Conservation (phyloP, 2,329 filamentous ascomycete species). For the Ophiostoma tasmaniense region DNA sequence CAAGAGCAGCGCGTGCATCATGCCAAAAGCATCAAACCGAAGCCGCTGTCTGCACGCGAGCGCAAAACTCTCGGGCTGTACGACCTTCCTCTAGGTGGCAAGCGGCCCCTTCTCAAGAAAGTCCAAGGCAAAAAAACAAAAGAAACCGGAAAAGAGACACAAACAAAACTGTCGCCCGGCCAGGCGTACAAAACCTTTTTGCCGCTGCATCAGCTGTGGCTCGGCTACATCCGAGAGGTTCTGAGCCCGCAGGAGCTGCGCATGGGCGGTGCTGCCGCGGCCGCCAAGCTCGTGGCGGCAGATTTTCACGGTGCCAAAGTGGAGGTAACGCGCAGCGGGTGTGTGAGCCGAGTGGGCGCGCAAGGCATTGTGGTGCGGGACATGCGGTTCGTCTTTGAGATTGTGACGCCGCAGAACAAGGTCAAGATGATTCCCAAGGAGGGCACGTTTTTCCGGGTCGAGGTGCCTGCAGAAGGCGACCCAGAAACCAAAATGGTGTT, state of each 20-base stretch:
- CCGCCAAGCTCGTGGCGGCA: conserved; percentile 70
- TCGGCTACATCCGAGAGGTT: conserved; percentile 75
- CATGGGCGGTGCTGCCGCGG: conserved; percentile 49
- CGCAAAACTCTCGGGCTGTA: conserved; percentile 67
- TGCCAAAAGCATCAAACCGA: conserved; percentile 37
- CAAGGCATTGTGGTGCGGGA: conserved; percentile 84
- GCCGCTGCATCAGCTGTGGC: conserved; percentile 71
- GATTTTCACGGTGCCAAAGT: conserved; percentile 85
- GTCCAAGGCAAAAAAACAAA: background rate
- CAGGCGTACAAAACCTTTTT: conserved; percentile 68
- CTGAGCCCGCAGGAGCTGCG: conserved; percentile 51
- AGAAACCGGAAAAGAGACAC: background rate
- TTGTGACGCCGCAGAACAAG: conserved; percentile 63
- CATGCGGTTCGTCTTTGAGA: conserved; percentile 74
- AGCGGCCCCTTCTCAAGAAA: background rate
- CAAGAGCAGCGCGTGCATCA: conserved; percentile 33
- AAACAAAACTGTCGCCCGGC: conserved; percentile 32
- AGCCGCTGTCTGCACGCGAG: conserved; percentile 69
- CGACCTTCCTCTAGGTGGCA: conserved; percentile 47
- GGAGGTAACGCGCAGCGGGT: conserved; percentile 73
- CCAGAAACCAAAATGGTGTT: conserved; percentile 48
- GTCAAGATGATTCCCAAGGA: conserved; percentile 84
- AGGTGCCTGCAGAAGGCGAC: conserved; percentile 39
- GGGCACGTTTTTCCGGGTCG: conserved; percentile 73
- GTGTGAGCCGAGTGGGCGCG: conserved; percentile 72